Evolutionary conservation across 208 protist genomes (phyloP).

Genomic region (Leishmania martiniquensis): DNA sequence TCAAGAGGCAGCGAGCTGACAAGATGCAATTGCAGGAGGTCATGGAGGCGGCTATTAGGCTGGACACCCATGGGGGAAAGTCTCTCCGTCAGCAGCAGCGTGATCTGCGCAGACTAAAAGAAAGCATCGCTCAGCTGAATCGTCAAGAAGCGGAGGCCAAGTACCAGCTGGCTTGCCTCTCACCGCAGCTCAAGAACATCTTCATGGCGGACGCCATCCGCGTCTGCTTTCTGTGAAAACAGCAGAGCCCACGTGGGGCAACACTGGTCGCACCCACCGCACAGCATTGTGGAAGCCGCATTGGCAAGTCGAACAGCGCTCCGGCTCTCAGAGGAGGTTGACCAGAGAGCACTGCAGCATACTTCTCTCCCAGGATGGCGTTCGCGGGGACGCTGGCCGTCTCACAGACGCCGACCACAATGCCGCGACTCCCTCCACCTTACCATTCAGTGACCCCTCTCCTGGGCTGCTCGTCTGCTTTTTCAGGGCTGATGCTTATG

Average conservation of each 20-base stretch:
- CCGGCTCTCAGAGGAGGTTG: background rate
- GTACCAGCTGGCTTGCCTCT: constrained; percentile 42
- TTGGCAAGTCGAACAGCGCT: background rate
- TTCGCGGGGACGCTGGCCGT: background rate
- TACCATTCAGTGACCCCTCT: background rate
- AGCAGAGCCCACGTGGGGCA: background rate
- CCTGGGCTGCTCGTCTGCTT: background rate
- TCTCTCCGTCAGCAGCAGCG: constrained; percentile 10
- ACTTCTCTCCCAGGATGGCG: background rate
- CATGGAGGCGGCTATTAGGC: constrained; percentile 5
- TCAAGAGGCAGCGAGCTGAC: constrained; percentile 8
- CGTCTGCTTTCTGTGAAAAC: constrained; percentile 38
- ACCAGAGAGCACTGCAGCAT: background rate
- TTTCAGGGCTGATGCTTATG: background rate
- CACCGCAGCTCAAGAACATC: constrained; percentile 52
- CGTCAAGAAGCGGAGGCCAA: constrained; percentile 35
- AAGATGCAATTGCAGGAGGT: constrained; percentile 7
- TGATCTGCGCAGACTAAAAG: constrained; percentile 9
- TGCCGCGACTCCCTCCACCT: background rate
- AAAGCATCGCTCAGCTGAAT: constrained; percentile 22
- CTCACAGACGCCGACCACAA: background rate
- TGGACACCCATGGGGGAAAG: constrained; percentile 17
- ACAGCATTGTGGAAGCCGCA: background rate
- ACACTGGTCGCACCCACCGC: background rate
- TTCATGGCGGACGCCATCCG: constrained; percentile 62